These are phyloP conservation scores for Aspergillus jensenii DNA, from an alignment of 2,329 filamentous ascomycete genomes.

Conservation along the genomic window DNA sequence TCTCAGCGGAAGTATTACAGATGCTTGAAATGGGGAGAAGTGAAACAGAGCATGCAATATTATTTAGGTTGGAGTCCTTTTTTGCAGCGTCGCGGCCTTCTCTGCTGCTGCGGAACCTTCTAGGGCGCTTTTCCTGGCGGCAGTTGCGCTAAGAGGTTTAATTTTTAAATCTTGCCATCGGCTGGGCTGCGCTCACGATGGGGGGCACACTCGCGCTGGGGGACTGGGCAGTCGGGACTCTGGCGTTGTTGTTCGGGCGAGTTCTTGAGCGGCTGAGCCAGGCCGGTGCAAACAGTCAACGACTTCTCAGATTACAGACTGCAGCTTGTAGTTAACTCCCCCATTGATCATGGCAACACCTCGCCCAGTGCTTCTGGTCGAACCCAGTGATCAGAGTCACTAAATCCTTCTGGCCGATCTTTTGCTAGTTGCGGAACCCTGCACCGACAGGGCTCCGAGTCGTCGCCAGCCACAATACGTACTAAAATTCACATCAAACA, in stretches of 20 bases:
- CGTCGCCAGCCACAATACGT: neutral
- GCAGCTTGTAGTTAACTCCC: no score
- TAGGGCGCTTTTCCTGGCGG: conserved; percentile 12
- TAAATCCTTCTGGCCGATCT: conserved; percentile 1
- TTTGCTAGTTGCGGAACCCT: conserved; percentile 1
- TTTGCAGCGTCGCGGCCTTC: neutral
- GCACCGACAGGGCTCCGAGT: neutral
- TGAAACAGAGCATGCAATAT: neutral
- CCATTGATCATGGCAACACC: no score
- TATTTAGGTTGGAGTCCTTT: no score
- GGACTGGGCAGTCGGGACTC: no score
- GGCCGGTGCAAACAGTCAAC: no score
- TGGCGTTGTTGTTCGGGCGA: no score
- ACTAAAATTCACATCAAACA: neutral
- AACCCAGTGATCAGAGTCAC: neutral
- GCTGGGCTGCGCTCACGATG: neutral
- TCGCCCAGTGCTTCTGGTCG: no score
- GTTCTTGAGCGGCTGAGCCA: no score
- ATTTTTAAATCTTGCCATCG: conserved; percentile 5
- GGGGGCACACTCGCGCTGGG: no score
- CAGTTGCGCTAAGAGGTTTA: conserved; percentile 15
- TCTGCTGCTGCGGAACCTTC: conserved; percentile 5
- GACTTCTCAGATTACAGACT: no score
- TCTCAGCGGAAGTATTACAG: neutral
- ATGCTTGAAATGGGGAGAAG: neutral